These are phyloP conservation scores for Emmonsiellopsis sp. DNA, from an alignment of 2,329 filamentous ascomycete genomes.

Conservation along the genomic window DNA sequence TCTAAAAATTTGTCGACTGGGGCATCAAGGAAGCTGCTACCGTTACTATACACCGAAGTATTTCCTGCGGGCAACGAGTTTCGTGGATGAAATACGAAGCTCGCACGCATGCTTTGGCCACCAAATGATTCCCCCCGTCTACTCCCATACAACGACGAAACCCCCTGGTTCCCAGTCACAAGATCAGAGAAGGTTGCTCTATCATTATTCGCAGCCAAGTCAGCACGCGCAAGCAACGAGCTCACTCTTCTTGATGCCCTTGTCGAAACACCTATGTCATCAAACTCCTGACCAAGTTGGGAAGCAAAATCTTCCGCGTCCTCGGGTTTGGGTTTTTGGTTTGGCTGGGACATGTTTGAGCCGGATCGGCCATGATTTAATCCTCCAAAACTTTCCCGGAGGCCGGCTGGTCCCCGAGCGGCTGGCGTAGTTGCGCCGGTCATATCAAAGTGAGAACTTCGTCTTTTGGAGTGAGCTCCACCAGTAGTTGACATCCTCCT, in stretches of 20 bases:
- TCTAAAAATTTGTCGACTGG: conserved; percentile 63
- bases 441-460: conserved; percentile 55
- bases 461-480: conserved; percentile 56
- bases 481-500: conserved; percentile 44
- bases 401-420: conserved; percentile 49
- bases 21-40: conserved; percentile 58
- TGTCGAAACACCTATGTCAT: conserved; percentile 44
- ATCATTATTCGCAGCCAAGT: conserved; percentile 78
- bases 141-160: conserved; percentile 31
- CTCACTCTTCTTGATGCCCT: conserved; percentile 72
- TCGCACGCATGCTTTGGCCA: conserved; percentile 54
- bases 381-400: conserved; percentile 68
- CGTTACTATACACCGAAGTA: conserved; percentile 37
- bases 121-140: conserved; percentile 69
- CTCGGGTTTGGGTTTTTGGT: conserved; percentile 47
- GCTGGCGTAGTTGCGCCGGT: conserved; percentile 72
- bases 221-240: conserved; percentile 78
- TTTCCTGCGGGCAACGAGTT: conserved; percentile 47
- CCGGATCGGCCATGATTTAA: conserved; percentile 36
- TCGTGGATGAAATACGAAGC: conserved; percentile 46
- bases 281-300: conserved; percentile 61
- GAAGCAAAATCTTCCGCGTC: conserved; percentile 54
- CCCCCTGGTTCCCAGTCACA: conserved; percentile 38
- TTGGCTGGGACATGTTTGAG: conserved; percentile 32
- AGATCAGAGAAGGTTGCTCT: conserved; percentile 70